These are phyloP conservation scores for Kregervanrija delftensis DNA, from an alignment of 805 yeast species.

Conservation along the genomic window DNA sequence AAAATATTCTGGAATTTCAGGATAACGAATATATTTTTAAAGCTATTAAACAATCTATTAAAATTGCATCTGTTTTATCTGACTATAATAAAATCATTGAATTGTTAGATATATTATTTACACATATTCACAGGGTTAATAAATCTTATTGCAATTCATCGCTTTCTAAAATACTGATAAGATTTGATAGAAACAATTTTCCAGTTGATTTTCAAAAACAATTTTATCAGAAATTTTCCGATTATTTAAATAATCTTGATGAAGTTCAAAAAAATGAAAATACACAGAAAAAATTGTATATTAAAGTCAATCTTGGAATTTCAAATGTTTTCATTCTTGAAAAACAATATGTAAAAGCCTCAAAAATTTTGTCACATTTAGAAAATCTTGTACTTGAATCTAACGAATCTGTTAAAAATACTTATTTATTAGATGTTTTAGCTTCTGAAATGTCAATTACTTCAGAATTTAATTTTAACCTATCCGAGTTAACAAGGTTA, in stretches of 20 bases:
- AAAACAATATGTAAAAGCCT: conserved; percentile 26
- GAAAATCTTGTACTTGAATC: conserved; percentile 32
- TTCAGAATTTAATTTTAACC: conserved; percentile 31
- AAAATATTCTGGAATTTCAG: neutral
- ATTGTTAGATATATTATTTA: conserved; percentile 16
- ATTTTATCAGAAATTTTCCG: conserved; percentile 17
- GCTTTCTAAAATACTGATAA: conserved; percentile 22
- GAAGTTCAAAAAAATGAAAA: conserved; percentile 3
- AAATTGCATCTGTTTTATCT: conserved; percentile 17
- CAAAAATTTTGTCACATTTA: conserved; percentile 28
- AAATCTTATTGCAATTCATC: conserved; percentile 24
- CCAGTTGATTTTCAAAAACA: conserved; percentile 12
- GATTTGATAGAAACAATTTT: conserved; percentile 20
- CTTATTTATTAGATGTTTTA: conserved; percentile 53
- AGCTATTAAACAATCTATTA: conserved; percentile 28
- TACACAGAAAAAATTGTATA: conserved; percentile 34
- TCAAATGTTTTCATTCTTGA: conserved; percentile 32
- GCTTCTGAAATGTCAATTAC: conserved; percentile 58
- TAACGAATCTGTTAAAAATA: conserved; percentile 38
- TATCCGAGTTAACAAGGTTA: conserved; percentile 34
- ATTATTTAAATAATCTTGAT: conserved; percentile 7
- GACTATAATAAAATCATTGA: conserved; percentile 11
- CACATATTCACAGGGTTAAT: conserved; percentile 12
- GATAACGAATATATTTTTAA: conserved; percentile 24
- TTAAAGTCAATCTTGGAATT: conserved; percentile 41